Percentiles rank a stretch among this genome's conserved stretches.
These are phyloP conservation scores for Handroanthus guayacan DNA, from an alignment of 257 asterid genomes.

Conservation along the genomic window DNA sequence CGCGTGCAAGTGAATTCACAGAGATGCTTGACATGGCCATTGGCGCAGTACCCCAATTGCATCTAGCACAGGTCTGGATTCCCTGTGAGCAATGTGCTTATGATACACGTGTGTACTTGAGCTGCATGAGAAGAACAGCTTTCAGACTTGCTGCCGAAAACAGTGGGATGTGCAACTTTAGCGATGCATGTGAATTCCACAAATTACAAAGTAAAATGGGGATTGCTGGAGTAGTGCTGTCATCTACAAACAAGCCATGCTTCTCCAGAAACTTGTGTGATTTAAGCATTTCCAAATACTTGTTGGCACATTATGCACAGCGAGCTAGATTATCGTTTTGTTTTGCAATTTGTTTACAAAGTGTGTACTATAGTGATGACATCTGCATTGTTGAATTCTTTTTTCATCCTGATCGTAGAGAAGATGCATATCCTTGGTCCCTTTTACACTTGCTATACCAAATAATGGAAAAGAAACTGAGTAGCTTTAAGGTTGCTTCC, in stretches of 20 bases:
- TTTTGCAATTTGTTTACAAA: background rate
- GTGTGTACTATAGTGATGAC: background rate
- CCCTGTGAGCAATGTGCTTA: background rate
- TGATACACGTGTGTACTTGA: background rate
- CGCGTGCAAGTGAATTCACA: background rate
- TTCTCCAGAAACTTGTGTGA: background rate
- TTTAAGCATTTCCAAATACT: background rate
- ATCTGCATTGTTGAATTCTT: background rate
- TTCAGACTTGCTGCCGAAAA: background rate
- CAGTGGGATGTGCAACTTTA: background rate
- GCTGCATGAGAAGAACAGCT: background rate
- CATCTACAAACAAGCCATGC: background rate
- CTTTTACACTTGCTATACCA: background rate
- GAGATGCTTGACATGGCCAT: constrained; percentile 11
- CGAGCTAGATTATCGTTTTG: background rate
- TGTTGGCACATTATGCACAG: constrained; percentile 6
- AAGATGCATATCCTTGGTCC: background rate
- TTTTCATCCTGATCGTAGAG: background rate
- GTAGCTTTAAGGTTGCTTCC: background rate
- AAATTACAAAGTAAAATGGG: background rate
- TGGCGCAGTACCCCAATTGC: background rate
- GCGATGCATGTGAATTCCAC: background rate
- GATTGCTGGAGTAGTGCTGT: no score
- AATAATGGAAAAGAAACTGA: background rate
- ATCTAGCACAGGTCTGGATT: background rate